These are phyloP conservation scores for Penicillium lagena DNA, from an alignment of 495 filamentous ascomycete species.

Conservation along the genomic window DNA sequence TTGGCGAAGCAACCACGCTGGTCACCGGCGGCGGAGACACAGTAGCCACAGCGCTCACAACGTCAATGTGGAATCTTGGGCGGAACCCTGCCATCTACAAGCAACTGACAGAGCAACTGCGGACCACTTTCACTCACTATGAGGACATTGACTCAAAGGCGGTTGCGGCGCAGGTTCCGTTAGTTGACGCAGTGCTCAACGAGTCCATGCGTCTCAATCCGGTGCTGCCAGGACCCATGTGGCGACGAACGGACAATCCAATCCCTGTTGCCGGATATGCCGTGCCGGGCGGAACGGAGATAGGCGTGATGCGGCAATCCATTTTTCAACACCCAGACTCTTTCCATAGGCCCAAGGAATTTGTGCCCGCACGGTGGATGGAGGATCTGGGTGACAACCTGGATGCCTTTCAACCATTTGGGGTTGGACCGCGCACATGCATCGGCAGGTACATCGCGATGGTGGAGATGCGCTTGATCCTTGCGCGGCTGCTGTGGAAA, in stretches of 20 bases:
- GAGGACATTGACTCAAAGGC: constrained; percentile 3
- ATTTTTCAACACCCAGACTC: constrained; percentile 1
- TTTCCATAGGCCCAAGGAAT: constrained; percentile 2
- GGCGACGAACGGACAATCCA: constrained; percentile 7
- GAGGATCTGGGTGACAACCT: constrained; percentile 7
- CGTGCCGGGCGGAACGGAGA: constrained; percentile 1
- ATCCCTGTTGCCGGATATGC: constrained; percentile 5
- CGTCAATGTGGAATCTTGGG: constrained; percentile 2
- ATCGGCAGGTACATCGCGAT: constrained; percentile 32
- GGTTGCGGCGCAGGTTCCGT: constrained; percentile 1
- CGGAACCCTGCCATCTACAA: constrained; percentile 1
- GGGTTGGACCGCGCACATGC: constrained; percentile 16
- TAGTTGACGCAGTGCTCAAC: constrained; percentile 3
- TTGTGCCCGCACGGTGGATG: constrained; percentile 7
- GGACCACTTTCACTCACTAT: not conserved
- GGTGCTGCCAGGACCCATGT: constrained; percentile 3
- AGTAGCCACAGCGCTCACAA: constrained; percentile 1
- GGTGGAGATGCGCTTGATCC: constrained; percentile 40
- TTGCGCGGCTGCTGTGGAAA: constrained; percentile 40
- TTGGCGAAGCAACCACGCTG: constrained; percentile 4
- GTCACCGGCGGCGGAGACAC: not conserved
- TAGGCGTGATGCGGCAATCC: constrained; percentile 1
- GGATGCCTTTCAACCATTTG: constrained; percentile 15
- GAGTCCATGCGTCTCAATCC: constrained; percentile 7
- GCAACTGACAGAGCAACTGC: not conserved